Evolutionary conservation across 768 basidiomycete species (phyloP).

Genomic region (Phylloporus rhodoxanthus): DNA sequence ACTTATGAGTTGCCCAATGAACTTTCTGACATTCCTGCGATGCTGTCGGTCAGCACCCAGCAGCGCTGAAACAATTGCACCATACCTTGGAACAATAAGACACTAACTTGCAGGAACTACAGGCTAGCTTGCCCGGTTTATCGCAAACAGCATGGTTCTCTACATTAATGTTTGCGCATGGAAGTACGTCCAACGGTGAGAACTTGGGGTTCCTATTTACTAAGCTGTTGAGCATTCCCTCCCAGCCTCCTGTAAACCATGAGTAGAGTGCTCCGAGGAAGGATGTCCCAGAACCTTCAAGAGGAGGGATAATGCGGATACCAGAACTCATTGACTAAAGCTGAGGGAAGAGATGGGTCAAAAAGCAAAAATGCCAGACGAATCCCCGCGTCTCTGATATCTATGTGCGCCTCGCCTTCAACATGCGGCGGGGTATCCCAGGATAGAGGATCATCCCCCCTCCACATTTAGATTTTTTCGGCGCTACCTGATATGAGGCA

Average conservation of each 20-base stretch:
- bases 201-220: constrained; percentile 13
- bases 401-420: constrained; percentile 14
- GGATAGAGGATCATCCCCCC: constrained; percentile 13
- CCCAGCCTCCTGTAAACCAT: constrained; percentile 8
- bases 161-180: constrained; percentile 33
- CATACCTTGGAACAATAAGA: constrained; percentile 40
- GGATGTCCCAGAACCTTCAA: constrained; percentile 8
- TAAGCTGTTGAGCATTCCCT: constrained; percentile 8
- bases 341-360: background rate
- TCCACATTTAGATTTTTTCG: constrained; percentile 6
- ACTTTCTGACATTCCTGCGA: constrained; percentile 36
- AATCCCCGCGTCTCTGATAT: background rate
- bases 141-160: constrained; percentile 22
- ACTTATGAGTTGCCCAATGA: constrained; percentile 39
- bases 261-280: constrained; percentile 8
- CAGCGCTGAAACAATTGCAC: background rate
- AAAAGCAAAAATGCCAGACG: background rate
- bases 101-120: constrained; percentile 34
- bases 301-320: constrained; percentile 17
- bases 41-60: background rate
- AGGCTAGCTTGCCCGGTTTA: constrained; percentile 27
- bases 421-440: constrained; percentile 11
- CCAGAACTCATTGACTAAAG: constrained; percentile 9
- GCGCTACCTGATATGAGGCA: background rate
- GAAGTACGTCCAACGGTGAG: constrained; percentile 26